Conservation (phyloP, 805 yeast genomes). For the Cyberlindnera maritima region DNA sequence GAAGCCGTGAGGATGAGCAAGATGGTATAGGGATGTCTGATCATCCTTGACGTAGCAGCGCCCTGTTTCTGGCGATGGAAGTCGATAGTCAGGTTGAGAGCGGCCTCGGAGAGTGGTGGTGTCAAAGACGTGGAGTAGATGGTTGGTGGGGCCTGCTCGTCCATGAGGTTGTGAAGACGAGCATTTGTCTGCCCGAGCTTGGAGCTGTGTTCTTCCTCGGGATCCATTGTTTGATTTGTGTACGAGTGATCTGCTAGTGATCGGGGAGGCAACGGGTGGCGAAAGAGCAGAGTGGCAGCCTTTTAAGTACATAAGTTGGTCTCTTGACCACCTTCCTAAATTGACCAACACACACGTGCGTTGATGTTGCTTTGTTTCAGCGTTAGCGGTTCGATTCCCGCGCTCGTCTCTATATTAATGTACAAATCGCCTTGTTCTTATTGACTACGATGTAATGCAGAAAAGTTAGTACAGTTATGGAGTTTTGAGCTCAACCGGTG, state of each 20-base stretch:
- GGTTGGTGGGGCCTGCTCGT: conserved; percentile 48
- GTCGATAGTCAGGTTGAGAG: conserved; percentile 63
- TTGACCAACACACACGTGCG: conserved; percentile 4
- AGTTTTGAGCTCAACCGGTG: no score
- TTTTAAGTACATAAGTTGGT: neutral
- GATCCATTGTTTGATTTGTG: neutral
- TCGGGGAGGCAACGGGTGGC: neutral
- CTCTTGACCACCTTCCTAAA: conserved; percentile 10
- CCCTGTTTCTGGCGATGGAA: conserved; percentile 32
- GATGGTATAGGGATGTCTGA: conserved; percentile 43
- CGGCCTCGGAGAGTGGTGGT: conserved; percentile 60
- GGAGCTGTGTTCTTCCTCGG: neutral
- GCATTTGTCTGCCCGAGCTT: conserved; percentile 44
- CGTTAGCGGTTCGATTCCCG: neutral
- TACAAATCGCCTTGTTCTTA: no score
- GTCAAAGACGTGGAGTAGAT: conserved; percentile 46
- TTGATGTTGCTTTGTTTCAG: neutral
- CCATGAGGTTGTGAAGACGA: conserved; percentile 53
- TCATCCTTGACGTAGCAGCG: conserved; percentile 34
- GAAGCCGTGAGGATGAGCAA: conserved; percentile 17
- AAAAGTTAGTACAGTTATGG: no score
- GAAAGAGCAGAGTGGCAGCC: neutral
- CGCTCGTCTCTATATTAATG: no score
- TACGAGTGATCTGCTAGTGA: no score
- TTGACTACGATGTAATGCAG: no score